Evolutionary conservation across 176 grass and related monocot genomes (phyloP), one percentile per base, ranked within the genome.

Genomic region (Aegilops umbellulata): DNA sequence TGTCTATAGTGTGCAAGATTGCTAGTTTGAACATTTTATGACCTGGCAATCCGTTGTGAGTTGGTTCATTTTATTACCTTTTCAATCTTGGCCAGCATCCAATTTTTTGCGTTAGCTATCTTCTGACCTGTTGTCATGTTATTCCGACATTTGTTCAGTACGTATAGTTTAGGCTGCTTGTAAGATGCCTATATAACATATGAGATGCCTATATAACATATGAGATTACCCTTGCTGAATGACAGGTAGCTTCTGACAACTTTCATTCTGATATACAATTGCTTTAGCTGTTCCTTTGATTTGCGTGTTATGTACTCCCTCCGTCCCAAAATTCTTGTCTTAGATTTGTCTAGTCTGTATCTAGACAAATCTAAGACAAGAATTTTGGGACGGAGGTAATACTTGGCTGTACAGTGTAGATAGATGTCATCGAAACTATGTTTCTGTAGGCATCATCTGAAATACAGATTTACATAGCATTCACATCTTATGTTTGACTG

Each of bases 381-480:
- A 47, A 5, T 4, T 47, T 47, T 47, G 44, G 44, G 44, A 47
- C 13, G 44, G 13, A 15, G 44, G 44, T 47, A 47, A 47, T 47
- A 47, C 10, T 2, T 77, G 27, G 38, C 2, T 25, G 38, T 65
- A 44, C 22, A 19, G 32, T 80, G 27, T 23, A 38, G 17, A 82
- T 49, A 78, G 32, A 25, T 69, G 15, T 20, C 26, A 61, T 58
- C 35, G 53, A 74, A 67, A 44, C 80, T 65, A 22, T 46, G 14
- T 83, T 83, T 80, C 35, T 38, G 80, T 80, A 29, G 57, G 34
- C 71, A 57, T 83, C 9, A 65, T 81, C 38, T 69, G 72, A 82
- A 81, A 71, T 79, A 30, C 4, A 67, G 60, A 84, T 84, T 39
- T 8, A 62, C 79, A 53, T 51, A 26, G n/a, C 60, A 47, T 83